These are phyloP conservation scores for Tylopilus intermedius DNA, from an alignment of 768 basidiomycete species.

Conservation along the genomic window DNA sequence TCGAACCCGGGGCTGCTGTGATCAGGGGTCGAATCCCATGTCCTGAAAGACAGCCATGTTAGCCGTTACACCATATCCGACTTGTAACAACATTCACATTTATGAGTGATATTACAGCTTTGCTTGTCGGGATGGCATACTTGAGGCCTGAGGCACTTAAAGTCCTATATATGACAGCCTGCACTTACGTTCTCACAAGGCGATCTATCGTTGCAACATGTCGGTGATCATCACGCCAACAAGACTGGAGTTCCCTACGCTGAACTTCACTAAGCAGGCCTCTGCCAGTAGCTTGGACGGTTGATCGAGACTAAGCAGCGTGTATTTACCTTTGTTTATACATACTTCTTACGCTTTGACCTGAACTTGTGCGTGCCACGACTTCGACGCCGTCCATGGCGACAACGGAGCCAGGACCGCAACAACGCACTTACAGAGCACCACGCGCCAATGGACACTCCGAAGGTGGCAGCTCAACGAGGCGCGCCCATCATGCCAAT, in stretches of 20 bases:
- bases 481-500: slow-evolving; percentile 11
- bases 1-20: slow-evolving; percentile 35
- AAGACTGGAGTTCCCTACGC: no score
- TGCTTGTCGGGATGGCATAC: no score
- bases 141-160: no score
- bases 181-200: no score
- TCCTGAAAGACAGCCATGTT: slow-evolving; percentile 34
- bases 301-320: no score
- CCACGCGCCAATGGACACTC: slow-evolving; percentile 18
- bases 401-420: slow-evolving; percentile 26
- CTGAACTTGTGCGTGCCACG: neutral
- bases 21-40: slow-evolving; percentile 5
- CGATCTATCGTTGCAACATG: no score
- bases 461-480: slow-evolving; percentile 17
- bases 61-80: slow-evolving; percentile 35
- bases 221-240: no score
- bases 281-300: no score
- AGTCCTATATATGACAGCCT: no score
- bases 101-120: no score
- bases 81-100: neutral
- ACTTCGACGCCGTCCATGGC: slow-evolving; percentile 11
- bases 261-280: no score
- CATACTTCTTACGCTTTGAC: neutral
- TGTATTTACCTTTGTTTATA: neutral
- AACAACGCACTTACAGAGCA: slow-evolving; percentile 20